Evolutionary conservation across 2,329 filamentous ascomycete genomes (phyloP).

Genomic region (Microthyrium microscopicum): DNA sequence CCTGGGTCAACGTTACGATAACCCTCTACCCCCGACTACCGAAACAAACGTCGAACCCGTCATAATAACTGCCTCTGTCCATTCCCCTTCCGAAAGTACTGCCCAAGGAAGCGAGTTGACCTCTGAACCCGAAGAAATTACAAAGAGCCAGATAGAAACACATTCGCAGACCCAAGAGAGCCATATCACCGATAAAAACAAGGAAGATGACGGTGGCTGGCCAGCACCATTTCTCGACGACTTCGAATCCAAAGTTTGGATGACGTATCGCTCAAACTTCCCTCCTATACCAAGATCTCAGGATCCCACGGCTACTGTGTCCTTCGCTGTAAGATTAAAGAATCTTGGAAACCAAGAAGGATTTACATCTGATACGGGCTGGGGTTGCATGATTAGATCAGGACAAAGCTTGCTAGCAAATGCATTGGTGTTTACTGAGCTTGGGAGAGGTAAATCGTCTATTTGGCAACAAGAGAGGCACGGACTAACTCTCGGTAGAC

Average conservation of each 20-base stretch:
- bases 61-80: background rate
- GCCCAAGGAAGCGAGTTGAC: no score
- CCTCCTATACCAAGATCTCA: constrained; percentile 61
- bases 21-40: constrained; percentile 5
- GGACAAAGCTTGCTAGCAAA: constrained; percentile 90
- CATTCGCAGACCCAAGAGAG: background rate
- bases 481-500: constrained; percentile 31
- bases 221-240: constrained; percentile 74
- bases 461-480: background rate
- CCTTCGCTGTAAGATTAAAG: constrained; percentile 68
- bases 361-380: constrained; percentile 87
- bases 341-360: constrained; percentile 61
- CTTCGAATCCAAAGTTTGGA: constrained; percentile 86
- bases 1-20: constrained; percentile 44
- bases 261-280: constrained; percentile 89
- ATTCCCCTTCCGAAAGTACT: no score
- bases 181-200: constrained; percentile 3
- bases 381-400: constrained; percentile 97
- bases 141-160: background rate
- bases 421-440: constrained; percentile 50
- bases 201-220: constrained; percentile 44
- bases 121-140: background rate
- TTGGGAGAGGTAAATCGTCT: constrained; percentile 54
- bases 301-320: constrained; percentile 55
- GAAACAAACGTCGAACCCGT: background rate